These are phyloP conservation scores for Medicago ruthenica DNA, from an alignment of 306 rosid genomes.

Conservation along the genomic window DNA sequence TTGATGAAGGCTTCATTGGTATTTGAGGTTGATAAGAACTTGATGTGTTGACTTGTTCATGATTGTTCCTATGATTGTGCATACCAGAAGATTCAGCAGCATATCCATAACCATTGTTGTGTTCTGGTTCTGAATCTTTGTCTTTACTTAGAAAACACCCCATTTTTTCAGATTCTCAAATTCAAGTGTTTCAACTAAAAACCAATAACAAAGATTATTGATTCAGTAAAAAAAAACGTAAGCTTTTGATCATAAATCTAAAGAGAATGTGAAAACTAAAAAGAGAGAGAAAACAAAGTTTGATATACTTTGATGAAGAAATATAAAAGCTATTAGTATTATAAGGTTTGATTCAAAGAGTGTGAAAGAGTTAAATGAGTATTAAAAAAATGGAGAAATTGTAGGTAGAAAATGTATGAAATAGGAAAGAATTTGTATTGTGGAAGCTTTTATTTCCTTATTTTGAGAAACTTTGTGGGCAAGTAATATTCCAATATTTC, in stretches of 20 bases:
- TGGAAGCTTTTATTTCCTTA: too few species aligned
- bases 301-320: conserved; percentile 33
- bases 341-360: conserved; percentile 34
- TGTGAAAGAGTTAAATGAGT: conserved; percentile 4
- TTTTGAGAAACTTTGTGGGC: too few species aligned
- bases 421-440: too few species aligned
- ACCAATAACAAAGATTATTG: neutral
- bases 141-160: conserved; percentile 67
- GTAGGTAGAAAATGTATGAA: neutral
- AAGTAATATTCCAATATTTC: too few species aligned
- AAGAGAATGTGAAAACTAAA: conserved; percentile 31
- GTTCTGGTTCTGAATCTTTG: conserved; percentile 47
- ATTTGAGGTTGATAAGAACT: conserved; percentile 50
- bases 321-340: conserved; percentile 14
- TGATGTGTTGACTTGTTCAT: conserved; percentile 56
- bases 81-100: conserved; percentile 40
- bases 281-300: conserved; percentile 40
- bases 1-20: conserved; percentile 46
- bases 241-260: conserved; percentile 41
- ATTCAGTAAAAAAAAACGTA: conserved; percentile 20
- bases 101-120: conserved; percentile 59
- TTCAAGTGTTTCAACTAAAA: conserved; percentile 6
- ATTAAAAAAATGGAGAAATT: neutral
- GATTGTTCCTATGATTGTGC: conserved; percentile 48
- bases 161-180: conserved; percentile 47